Evolutionary conservation across 2,329 filamentous ascomycete species (phyloP).

Genomic region (Aspergillus proliferans): DNA sequence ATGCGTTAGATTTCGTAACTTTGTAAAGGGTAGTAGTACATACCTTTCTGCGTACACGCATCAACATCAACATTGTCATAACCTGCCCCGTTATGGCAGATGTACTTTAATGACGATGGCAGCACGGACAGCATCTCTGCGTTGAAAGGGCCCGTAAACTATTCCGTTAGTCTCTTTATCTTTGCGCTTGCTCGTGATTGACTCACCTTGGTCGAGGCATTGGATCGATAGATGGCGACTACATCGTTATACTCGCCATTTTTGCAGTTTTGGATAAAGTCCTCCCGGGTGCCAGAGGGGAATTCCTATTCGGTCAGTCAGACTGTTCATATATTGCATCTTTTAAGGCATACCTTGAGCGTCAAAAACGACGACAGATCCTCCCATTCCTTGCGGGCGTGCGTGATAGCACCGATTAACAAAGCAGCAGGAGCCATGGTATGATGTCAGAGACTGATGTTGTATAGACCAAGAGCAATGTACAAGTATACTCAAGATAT

Average conservation of each 20-base stretch:
- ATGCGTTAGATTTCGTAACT: background rate
- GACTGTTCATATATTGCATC: background rate
- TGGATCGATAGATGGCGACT: conserved; percentile 54
- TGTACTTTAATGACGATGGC: conserved; percentile 42
- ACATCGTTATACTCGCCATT: conserved; percentile 52
- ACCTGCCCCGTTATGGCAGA: conserved; percentile 52
- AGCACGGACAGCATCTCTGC: conserved; percentile 41
- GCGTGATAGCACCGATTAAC: conserved; percentile 40
- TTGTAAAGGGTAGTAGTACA: background rate
- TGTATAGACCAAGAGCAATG: background rate
- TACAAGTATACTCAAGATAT: conserved; percentile 1
- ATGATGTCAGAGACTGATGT: conserved; percentile 18
- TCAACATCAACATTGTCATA: conserved; percentile 56
- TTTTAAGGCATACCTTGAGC: conserved; percentile 29
- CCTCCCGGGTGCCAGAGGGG: conserved; percentile 45
- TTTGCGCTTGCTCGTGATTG: background rate
- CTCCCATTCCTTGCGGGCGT: conserved; percentile 40
- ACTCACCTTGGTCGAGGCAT: conserved; percentile 46
- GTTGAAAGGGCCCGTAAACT: conserved; percentile 45
- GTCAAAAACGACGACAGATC: conserved; percentile 34
- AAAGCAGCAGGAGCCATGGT: conserved; percentile 35
- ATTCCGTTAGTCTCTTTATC: background rate
- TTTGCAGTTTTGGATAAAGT: conserved; percentile 52
- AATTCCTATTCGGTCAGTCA: conserved; percentile 41
- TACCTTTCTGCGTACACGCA: conserved; percentile 44